Base-by-base conservation (phyloP, 495 filamentous ascomycete species). In the Chaetomidium leptoderma region DNA sequence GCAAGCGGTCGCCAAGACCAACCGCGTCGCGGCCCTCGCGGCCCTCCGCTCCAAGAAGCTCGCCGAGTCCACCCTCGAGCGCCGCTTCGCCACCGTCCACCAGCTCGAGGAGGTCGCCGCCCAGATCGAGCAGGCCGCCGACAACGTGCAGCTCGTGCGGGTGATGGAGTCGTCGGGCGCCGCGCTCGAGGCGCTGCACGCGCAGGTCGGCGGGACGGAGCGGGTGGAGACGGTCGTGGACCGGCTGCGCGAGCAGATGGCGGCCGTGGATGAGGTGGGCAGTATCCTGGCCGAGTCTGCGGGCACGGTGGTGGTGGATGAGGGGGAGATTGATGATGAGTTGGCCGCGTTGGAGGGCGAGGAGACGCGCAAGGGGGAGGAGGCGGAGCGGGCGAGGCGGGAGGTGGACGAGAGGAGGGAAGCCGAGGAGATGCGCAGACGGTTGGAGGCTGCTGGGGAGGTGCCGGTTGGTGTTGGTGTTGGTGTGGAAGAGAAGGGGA, bases 271-370 rank as follows among this genome's bases (percentile, higher is more conserved):
- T 63, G 95, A 96, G 72, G 81, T 97, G 24, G 84, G 85, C 48
- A 80, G 76, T 59, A 84, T 90, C 43, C 83, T 96, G 57, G 83
- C 83, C 24, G 88, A 91, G 63, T 74, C 68, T 29, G 55, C 65
- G 6, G 66, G 62, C 4, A 42, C 55, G 4, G 78, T 72, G 11
- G 77, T 77, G 16, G 78, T 91, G 51, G 91, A 96, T 66, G 93
- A 96, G 68, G 75, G 65, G 17, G 92, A 93, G 70, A 83, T 97
- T 51, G 92, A 96, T 55, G 90, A 91, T 40, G 93, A 96, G 76
- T 78, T 97, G 27, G 85, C 88, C 63, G 84, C 78, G 10, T 66
- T 98, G 74, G 83, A 95, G 72, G 76, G 68, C 36, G 83, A 82
- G 61, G 77, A 79, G 63, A 70, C 71, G 43, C 77, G 68, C 65